Percentiles rank a stretch among this genome's conserved stretches.
Conservation (phyloP, 1,139 yeast species). For the Debaryomycetaceae sp. region DNA sequence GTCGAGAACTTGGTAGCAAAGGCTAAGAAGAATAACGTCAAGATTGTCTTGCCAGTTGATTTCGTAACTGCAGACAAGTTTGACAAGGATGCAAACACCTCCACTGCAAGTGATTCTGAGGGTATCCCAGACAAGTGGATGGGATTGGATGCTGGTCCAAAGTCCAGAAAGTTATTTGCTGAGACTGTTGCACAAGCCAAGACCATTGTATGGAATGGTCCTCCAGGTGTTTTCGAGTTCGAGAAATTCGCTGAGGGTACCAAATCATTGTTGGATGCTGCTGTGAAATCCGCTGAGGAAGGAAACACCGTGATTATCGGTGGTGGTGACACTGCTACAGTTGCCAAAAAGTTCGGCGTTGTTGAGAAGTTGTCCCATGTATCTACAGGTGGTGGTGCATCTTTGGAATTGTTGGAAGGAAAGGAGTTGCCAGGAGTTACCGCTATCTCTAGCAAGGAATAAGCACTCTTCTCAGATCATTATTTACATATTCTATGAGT, state of each 20-base stretch:
- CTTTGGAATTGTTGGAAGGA: slow-evolving; percentile 96
- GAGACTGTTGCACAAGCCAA: slow-evolving; percentile 83
- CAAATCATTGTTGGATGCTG: slow-evolving; percentile 80
- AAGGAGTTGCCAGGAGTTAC: slow-evolving; percentile 95
- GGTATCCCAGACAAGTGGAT: slow-evolving; percentile 94
- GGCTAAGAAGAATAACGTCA: slow-evolving; percentile 92
- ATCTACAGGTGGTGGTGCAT: slow-evolving; percentile 99
- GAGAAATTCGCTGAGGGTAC: slow-evolving; percentile 89
- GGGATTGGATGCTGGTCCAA: slow-evolving; percentile 94
- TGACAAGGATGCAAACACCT: slow-evolving; percentile 81
- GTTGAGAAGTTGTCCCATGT: slow-evolving; percentile 94
- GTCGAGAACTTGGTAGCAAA: slow-evolving; percentile 85
- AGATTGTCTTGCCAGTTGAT: slow-evolving; percentile 88
- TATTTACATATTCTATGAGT: neutral
- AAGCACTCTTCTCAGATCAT: slow-evolving; percentile 3
- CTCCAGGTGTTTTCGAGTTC: slow-evolving; percentile 98
- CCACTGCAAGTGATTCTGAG: slow-evolving; percentile 74
- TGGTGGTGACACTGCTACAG: slow-evolving; percentile 99
- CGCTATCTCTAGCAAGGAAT: slow-evolving; percentile 72
- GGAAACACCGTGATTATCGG: slow-evolving; percentile 97
- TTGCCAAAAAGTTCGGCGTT: slow-evolving; percentile 94
- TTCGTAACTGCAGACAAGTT: slow-evolving; percentile 92
- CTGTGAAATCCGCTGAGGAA: slow-evolving; percentile 76
- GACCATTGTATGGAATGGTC: slow-evolving; percentile 99
- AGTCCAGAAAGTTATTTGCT: slow-evolving; percentile 71